Base-by-base conservation (phyloP, 1,284 basidiomycete genomes). In the Irpex rosettiformis region DNA sequence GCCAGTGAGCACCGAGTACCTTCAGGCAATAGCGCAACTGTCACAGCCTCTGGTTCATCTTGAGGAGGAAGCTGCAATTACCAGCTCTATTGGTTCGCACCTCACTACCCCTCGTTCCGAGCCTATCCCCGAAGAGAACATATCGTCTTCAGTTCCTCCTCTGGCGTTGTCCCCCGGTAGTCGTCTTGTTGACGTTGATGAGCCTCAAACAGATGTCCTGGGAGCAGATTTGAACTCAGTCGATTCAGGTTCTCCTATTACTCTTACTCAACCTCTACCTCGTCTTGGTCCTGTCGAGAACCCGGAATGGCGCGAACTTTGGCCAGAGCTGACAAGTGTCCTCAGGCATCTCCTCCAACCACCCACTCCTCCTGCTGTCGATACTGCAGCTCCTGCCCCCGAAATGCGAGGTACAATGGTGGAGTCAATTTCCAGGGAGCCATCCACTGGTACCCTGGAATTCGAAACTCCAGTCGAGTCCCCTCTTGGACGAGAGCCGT, bases 271-370 rank as follows among this genome's bases (percentile, higher is more conserved):
- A 27, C 28, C 58, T 21, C 61, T 67, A 10, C 69, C 69, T 1
- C 65, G 64, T 42, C 63, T 72, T 7, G 66, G 61, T 1, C 65
- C 66, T 22, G 65, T 71, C 16, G 49, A 54, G 22, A 63, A 65
- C 59, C 62, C 63, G 25, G 66, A 71, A 45, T 72, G 67, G 66
- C 63, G 58, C 27, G 67, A 71, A 27, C 59, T 73, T 7, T 72
- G 69, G 69, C 71, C 71, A 1, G 71, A 71, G 52, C 28, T 73
- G 40, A 68, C 68, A 4, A 63, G 65, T 8, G 62, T 69, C 56
- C 62, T 72, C 43, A 66, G 67, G 60, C 69, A 71, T 56, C 62
- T 72, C 4, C 63, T 72, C 11, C 65, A 67, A 45, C 70, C 69
- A 1, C 51, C 65, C 5, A 55, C 62, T 25, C 59, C 65, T 7